Evolutionary conservation across 805 yeast species (phyloP).

Genomic region (Ogataea paradorogensis): DNA sequence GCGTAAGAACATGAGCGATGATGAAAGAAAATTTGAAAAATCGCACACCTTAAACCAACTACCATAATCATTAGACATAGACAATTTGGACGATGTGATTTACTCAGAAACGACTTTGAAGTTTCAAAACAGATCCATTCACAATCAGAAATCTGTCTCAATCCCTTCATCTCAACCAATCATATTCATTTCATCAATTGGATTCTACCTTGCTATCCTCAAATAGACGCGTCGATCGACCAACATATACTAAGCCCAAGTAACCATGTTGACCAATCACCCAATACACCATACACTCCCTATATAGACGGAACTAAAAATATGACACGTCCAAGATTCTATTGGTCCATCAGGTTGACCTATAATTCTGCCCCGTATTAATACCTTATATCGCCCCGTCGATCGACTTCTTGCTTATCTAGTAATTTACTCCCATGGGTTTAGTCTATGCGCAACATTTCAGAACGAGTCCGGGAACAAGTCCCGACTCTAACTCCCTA

Average conservation of each 20-base stretch:
- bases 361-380: not conserved
- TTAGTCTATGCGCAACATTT: slow-evolving; percentile 31
- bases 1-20: slow-evolving; percentile 1
- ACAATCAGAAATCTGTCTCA: no score
- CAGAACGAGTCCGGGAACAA: slow-evolving; percentile 13
- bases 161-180: no score
- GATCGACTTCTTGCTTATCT: slow-evolving; percentile 5
- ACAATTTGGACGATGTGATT: no score
- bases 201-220: no score
- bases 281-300: not conserved
- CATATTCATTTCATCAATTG: no score
- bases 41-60: slow-evolving; percentile 4
- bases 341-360: not conserved
- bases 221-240: not conserved
- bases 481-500: not conserved
- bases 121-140: no score
- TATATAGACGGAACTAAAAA: not conserved
- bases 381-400: not conserved
- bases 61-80: not conserved
- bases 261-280: not conserved
- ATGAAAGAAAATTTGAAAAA: not conserved
- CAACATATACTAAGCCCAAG: no score
- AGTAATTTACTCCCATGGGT: slow-evolving; percentile 24
- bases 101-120: no score
- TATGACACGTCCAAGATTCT: not conserved